Conservation (phyloP, 2,329 filamentous ascomycete genomes). For the Torrubiella hemipterigena region DNA sequence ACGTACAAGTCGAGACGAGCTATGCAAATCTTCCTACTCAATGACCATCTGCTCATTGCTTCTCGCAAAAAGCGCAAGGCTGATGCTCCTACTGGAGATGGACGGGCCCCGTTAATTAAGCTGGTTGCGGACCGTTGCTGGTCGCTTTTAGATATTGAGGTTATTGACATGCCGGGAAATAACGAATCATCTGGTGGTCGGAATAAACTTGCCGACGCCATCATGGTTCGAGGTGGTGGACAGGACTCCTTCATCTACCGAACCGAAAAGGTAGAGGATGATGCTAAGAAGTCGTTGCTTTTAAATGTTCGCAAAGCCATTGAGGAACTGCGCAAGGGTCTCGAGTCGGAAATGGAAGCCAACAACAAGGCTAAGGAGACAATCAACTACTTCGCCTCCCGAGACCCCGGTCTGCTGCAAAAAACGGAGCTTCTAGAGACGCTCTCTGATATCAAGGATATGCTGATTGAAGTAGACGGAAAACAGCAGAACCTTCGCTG, state of each 20-base stretch:
- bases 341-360: constrained; percentile 78
- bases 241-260: constrained; percentile 91
- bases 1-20: constrained; percentile 88
- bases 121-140: constrained; percentile 91
- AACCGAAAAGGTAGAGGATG: constrained; percentile 67
- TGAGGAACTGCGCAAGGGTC: constrained; percentile 76
- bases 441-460: constrained; percentile 67
- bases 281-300: constrained; percentile 69
- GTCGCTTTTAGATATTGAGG: constrained; percentile 83
- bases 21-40: constrained; percentile 85
- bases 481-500: constrained; percentile 93
- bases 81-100: constrained; percentile 45
- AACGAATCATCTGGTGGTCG: constrained; percentile 40
- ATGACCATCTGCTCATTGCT: constrained; percentile 86
- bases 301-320: constrained; percentile 87
- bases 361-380: constrained; percentile 75
- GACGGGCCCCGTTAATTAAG: constrained; percentile 51
- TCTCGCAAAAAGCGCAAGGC: constrained; percentile 85
- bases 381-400: constrained; percentile 73
- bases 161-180: constrained; percentile 71
- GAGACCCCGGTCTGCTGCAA: constrained; percentile 64
- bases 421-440: constrained; percentile 72
- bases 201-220: constrained; percentile 66
- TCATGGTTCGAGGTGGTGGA: constrained; percentile 78
- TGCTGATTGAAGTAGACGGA: constrained; percentile 90